Evolutionary conservation across 2,329 filamentous ascomycete genomes (phyloP).

Genomic region (Pseudocercospora eumusae): DNA sequence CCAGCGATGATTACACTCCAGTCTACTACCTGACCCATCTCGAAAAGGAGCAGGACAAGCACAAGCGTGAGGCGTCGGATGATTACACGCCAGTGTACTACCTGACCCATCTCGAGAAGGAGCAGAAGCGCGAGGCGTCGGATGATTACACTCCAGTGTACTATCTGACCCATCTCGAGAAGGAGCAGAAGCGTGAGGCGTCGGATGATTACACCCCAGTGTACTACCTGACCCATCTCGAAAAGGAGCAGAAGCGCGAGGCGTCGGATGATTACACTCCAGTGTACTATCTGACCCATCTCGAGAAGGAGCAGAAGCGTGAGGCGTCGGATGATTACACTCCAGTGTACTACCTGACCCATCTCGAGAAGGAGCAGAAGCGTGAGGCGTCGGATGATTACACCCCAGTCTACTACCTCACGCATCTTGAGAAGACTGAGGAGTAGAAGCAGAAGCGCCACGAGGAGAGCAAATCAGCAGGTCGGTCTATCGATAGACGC

Average conservation of each 20-base stretch:
- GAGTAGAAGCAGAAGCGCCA: conserved; percentile 2
- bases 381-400: background rate
- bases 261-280: background rate
- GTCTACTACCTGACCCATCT: background rate
- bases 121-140: background rate
- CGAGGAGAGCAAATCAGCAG: background rate
- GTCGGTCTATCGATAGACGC: no score
- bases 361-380: background rate
- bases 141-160: background rate
- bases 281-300: background rate
- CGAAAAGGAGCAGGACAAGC: background rate
- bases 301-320: background rate
- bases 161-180: background rate
- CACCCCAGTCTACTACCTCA: background rate
- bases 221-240: background rate
- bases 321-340: background rate
- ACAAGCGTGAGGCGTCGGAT: background rate
- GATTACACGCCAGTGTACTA: background rate
- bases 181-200: background rate
- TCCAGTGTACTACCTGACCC: background rate
- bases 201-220: background rate
- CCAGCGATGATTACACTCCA: background rate
- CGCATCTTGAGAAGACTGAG: background rate
- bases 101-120: background rate
- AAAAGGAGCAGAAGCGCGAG: background rate